Percentiles rank a stretch among this genome's conserved stretches.
Conservation (phyloP, 129 eudicot genomes). For the Chrysanthemum lavandulifolium region DNA sequence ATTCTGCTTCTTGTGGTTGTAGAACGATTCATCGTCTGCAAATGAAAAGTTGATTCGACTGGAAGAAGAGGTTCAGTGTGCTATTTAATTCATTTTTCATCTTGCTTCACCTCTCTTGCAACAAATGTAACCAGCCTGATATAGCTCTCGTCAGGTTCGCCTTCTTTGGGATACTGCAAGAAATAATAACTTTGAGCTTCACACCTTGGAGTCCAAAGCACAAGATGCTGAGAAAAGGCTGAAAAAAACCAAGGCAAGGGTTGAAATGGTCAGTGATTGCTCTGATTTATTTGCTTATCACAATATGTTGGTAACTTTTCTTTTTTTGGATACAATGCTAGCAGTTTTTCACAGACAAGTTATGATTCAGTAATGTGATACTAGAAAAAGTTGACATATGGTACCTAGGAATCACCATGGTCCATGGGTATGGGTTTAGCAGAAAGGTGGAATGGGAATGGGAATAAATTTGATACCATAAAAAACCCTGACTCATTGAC, state of each 20-base stretch:
- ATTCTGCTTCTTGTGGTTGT: constrained; percentile 19
- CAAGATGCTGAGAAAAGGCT: constrained; percentile 61
- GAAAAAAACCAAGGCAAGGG: constrained; percentile 45
- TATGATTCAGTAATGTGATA: background rate
- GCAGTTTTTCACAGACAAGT: background rate
- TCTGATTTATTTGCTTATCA: background rate
- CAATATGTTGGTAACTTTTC: background rate
- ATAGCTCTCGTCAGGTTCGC: constrained; percentile 54
- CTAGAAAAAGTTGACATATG: background rate
- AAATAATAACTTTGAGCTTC: constrained; percentile 65
- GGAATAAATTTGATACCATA: too few species aligned
- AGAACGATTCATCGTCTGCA: constrained; percentile 46
- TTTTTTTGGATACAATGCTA: background rate
- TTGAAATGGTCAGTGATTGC: constrained; percentile 50
- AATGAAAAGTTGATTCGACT: constrained; percentile 48
- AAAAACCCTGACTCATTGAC: too few species aligned
- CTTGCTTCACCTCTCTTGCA: constrained; percentile 3
- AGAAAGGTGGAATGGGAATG: too few species aligned
- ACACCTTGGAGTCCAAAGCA: constrained; percentile 51
- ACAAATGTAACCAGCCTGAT: constrained; percentile 20
- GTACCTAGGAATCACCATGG: too few species aligned
- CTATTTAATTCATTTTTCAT: background rate
- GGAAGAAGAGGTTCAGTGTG: constrained; percentile 68
- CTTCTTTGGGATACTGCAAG: constrained; percentile 71
- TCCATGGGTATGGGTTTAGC: too few species aligned